A percentile compares a stretch with the other conserved stretches of the same genome.
These are phyloP conservation scores for Lasiosphaeriaceae sp. DNA, from an alignment of 495 filamentous ascomycete species.

Conservation along the genomic window DNA sequence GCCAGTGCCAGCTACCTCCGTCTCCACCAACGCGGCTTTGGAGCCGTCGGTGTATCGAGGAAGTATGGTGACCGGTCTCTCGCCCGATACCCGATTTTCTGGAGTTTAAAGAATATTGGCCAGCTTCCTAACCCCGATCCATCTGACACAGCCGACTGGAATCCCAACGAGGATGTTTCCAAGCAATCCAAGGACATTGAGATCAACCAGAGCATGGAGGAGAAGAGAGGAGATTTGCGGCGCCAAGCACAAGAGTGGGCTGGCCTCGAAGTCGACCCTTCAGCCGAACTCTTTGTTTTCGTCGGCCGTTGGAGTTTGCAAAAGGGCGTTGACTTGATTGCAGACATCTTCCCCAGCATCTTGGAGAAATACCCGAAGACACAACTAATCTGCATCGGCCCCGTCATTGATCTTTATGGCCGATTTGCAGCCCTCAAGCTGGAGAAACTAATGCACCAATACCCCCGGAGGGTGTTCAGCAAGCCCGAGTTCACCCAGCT, in stretches of 20 bases:
- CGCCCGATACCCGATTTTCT: constrained; percentile 74
- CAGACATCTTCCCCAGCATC: constrained; percentile 69
- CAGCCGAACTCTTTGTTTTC: constrained; percentile 73
- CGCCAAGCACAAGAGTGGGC: constrained; percentile 77
- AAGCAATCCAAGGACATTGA: constrained; percentile 49
- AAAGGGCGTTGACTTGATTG: constrained; percentile 75
- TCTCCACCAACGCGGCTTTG: constrained; percentile 70
- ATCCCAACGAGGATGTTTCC: constrained; percentile 38
- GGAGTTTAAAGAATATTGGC: constrained; percentile 68
- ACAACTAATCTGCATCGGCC: constrained; percentile 68
- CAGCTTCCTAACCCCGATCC: constrained; percentile 74
- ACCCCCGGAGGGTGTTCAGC: constrained; percentile 72
- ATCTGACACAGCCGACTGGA: constrained; percentile 67
- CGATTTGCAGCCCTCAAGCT: constrained; percentile 74
- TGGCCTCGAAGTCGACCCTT: constrained; percentile 58
- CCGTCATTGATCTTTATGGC: constrained; percentile 74
- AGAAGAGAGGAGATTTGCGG: constrained; percentile 51
- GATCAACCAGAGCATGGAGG: constrained; percentile 58
- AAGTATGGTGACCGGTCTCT: constrained; percentile 75
- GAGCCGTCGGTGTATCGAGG: constrained; percentile 69
- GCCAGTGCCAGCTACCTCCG: constrained; percentile 71
- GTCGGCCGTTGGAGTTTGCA: constrained; percentile 78
- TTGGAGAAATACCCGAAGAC: constrained; percentile 63
- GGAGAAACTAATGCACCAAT: constrained; percentile 66
- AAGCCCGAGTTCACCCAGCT: constrained; percentile 74